Conservation (phyloP, 345 rosid genomes). For the Eucalyptus leucophloia region DNA sequence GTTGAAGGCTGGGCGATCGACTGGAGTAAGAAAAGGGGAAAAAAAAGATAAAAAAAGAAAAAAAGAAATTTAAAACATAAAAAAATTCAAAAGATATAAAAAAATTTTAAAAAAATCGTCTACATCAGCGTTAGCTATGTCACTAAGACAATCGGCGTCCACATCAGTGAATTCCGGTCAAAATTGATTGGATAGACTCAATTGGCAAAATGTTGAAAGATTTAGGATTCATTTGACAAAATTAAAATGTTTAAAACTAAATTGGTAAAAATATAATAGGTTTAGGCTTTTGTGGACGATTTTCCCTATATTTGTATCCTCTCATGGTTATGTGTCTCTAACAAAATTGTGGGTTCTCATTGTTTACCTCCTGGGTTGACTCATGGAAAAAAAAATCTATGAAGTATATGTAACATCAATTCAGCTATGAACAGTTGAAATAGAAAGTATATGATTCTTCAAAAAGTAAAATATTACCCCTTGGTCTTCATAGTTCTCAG, state of each 20-base stretch:
- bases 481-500: constrained; percentile 26
- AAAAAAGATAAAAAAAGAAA: too few species aligned
- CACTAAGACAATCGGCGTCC: fast-evolving
- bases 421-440: not conserved
- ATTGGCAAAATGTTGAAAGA: too few species aligned
- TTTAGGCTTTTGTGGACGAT: too few species aligned
- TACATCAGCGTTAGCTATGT: fast-evolving
- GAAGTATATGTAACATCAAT: not conserved
- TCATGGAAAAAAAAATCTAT: not conserved
- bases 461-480: constrained; percentile 13
- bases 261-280: too few species aligned
- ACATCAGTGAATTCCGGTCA: too few species aligned
- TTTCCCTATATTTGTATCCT: not conserved
- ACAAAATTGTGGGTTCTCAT: not conserved
- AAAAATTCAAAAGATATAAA: too few species aligned
- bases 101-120: too few species aligned
- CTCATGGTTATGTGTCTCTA: not conserved
- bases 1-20: fast-evolving
- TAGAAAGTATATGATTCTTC: not conserved
- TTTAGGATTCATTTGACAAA: too few species aligned
- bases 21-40: fast-evolving
- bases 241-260: too few species aligned
- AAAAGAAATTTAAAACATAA: too few species aligned
- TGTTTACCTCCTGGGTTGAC: not conserved
- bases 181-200: too few species aligned